Evolutionary conservation across 1,284 basidiomycete species (phyloP).

Genomic region (Ganoderma meredithae): DNA sequence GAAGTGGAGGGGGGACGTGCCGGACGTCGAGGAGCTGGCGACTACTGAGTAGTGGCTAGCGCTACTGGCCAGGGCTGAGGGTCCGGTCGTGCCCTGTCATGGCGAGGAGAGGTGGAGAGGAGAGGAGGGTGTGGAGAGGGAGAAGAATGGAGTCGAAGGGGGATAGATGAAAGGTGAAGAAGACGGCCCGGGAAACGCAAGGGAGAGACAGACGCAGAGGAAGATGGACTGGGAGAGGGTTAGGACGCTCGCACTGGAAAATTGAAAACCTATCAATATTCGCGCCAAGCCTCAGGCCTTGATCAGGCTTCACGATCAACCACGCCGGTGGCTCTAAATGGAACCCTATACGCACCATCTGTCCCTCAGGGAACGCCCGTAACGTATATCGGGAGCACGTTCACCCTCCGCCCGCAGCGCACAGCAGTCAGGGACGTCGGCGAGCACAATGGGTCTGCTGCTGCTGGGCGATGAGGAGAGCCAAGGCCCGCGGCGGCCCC

Average conservation of each 20-base stretch:
- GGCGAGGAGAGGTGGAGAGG: neutral
- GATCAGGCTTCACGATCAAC: neutral
- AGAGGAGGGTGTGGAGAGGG: neutral
- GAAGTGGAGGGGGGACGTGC: constrained; percentile 52
- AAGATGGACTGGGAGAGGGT: neutral
- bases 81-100: too few relatives aligned
- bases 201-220: too few relatives aligned
- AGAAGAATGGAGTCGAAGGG: neutral
- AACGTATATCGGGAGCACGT: neutral
- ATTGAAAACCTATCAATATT: neutral
- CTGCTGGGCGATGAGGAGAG: neutral
- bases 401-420: neutral
- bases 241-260: neutral
- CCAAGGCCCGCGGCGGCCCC: constrained; percentile 1
- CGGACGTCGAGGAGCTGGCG: constrained; percentile 36
- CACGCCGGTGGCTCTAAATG: neutral
- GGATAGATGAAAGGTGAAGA: neutral
- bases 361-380: neutral
- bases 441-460: neutral
- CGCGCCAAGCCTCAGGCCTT: neutral
- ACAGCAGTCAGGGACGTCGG: neutral
- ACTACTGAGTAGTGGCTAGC: neutral
- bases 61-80: too few relatives aligned
- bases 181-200: too few relatives aligned
- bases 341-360: neutral